Evolutionary conservation across 2,329 filamentous ascomycete genomes (phyloP).

Genomic region (Triangularia verruculosa): DNA sequence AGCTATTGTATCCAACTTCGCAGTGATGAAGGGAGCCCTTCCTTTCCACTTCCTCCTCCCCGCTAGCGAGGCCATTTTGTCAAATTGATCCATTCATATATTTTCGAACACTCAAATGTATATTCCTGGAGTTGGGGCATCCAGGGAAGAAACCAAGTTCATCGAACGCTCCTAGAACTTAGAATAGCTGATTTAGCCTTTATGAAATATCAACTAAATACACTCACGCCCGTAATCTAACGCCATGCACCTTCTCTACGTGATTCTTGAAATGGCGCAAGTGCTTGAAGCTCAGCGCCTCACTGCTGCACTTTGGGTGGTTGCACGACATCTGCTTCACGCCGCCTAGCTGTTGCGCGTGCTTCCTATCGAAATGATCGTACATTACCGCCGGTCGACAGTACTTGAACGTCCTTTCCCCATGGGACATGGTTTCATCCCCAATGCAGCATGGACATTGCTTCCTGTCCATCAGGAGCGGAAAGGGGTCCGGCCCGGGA

Average conservation of each 20-base stretch:
- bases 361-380: constrained; percentile 9
- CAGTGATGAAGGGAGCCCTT: too few relatives aligned
- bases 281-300: constrained; percentile 10
- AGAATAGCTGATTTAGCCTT: not conserved
- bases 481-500: constrained; percentile 16
- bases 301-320: constrained; percentile 9
- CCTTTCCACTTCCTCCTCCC: too few relatives aligned
- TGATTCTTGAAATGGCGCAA: constrained; percentile 6
- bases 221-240: too few relatives aligned
- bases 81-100: too few relatives aligned
- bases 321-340: constrained; percentile 4
- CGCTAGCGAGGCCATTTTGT: too few relatives aligned
- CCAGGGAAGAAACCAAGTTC: not conserved
- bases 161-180: not conserved
- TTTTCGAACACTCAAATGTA: too few relatives aligned
- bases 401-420: constrained; percentile 16
- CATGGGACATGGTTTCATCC: constrained; percentile 10
- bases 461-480: constrained; percentile 16
- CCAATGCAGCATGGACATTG: constrained; percentile 17
- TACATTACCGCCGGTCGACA: too few relatives aligned
- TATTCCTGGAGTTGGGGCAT: not conserved
- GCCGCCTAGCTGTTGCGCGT: constrained; percentile 2
- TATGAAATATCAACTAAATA: too few relatives aligned
- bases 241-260: too few relatives aligned
- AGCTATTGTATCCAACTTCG: too few relatives aligned